Percentiles rank a stretch among this genome's conserved stretches.
phyloP scores from a whole-genome alignment of 2,329 filamentous ascomycete species.

The Pseudogymnoascus sp. region DNA sequence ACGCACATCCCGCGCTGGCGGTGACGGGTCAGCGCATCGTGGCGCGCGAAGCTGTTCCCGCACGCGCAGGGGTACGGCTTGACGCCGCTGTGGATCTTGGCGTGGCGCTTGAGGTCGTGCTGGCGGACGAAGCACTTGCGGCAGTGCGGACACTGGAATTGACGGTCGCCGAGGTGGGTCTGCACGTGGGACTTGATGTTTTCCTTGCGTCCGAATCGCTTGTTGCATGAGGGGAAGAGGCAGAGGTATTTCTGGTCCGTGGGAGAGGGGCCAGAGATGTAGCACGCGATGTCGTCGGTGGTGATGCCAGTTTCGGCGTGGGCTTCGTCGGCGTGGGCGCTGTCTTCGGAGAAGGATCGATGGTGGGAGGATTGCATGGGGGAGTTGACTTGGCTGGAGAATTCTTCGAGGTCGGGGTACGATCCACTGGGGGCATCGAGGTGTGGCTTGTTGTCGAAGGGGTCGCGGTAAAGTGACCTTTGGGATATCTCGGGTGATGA shows the following conservation, averaged over 20 bases:
- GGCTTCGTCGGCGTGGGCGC: constrained; percentile 56
- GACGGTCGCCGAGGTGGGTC: constrained; percentile 91
- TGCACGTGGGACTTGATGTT: constrained; percentile 99
- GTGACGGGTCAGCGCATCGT: constrained; percentile 90
- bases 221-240: constrained; percentile 68
- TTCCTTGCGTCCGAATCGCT: constrained; percentile 92
- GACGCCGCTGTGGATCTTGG: constrained; percentile 93
- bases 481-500: constrained; percentile 45
- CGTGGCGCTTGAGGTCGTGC: constrained; percentile 93
- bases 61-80: constrained; percentile 94
- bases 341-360: constrained; percentile 49
- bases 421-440: constrained; percentile 24
- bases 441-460: constrained; percentile 38
- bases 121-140: constrained; percentile 94
- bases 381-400: constrained; percentile 14
- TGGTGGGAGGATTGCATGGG: constrained; percentile 32
- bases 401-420: constrained; percentile 16
- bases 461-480: constrained; percentile 34
- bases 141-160: constrained; percentile 89
- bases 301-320: constrained; percentile 77
- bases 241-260: constrained; percentile 74
- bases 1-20: constrained; percentile 94
- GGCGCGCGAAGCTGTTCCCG: constrained; percentile 87
- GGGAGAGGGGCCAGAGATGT: constrained; percentile 64
- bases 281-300: constrained; percentile 70